A percentile compares a stretch with the other conserved stretches of the same genome.
phyloP scores from a whole-genome alignment of 257 asterid species.

The Solanum raphanifolium region DNA sequence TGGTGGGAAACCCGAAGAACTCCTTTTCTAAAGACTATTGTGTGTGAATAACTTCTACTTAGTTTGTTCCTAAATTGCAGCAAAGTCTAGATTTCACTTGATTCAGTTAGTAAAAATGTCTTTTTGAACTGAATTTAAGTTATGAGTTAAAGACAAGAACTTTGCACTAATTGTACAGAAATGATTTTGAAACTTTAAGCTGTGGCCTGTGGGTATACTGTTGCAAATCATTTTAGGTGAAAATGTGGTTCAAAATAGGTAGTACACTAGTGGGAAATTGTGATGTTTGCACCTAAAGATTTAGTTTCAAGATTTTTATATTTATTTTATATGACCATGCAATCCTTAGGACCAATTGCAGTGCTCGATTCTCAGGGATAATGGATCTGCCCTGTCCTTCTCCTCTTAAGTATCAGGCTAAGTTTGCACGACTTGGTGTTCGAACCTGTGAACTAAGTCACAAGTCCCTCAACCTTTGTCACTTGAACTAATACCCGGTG shows the following conservation, averaged over 20 bases:
- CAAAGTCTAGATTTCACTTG: not conserved
- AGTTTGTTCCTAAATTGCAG: not conserved
- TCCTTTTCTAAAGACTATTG: not conserved
- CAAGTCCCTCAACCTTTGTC: too few relatives aligned
- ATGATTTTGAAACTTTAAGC: not conserved
- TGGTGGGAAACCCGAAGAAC: not conserved
- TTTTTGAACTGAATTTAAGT: not conserved
- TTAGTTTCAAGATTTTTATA: not conserved
- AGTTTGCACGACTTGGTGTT: not conserved
- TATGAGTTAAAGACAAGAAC: not conserved
- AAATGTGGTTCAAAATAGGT: not conserved
- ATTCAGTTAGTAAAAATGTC: not conserved
- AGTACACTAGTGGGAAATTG: not conserved
- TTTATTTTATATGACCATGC: not conserved
- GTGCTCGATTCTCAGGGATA: not conserved
- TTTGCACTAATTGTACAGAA: not conserved
- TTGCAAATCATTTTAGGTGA: not conserved
- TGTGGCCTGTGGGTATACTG: not conserved
- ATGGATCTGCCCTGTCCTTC: not conserved
- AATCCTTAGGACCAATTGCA: not conserved
- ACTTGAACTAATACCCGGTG: too few relatives aligned
- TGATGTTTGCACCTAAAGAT: not conserved
- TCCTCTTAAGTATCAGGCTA: not conserved
- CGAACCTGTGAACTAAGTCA: too few relatives aligned
- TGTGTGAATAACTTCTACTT: not conserved